A percentile compares a stretch with the other conserved stretches of the same genome.
Evolutionary conservation across 495 filamentous ascomycete species (phyloP).

Genomic region (Sporormia fimetaria): DNA sequence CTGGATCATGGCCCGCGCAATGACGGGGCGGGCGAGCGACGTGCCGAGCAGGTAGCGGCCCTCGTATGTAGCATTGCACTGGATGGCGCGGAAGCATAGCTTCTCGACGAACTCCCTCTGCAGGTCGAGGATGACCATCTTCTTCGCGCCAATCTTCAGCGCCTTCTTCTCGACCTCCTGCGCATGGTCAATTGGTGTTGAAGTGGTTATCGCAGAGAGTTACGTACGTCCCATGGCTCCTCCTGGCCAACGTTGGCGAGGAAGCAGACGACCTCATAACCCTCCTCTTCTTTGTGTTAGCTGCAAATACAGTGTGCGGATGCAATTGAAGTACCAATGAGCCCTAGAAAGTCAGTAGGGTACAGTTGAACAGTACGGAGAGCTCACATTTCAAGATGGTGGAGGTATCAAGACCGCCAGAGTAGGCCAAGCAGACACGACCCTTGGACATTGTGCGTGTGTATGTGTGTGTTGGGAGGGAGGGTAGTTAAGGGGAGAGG

Average conservation of each 20-base stretch:
- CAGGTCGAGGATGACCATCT: slow-evolving; percentile 53
- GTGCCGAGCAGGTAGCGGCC: slow-evolving; percentile 29
- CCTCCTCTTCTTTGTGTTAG: slow-evolving; percentile 39
- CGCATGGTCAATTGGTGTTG: no score
- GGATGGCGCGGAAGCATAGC: slow-evolving; percentile 77
- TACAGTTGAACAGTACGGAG: background rate
- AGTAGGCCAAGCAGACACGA: slow-evolving; percentile 23
- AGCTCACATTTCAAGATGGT: background rate
- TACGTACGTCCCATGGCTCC: slow-evolving; percentile 54
- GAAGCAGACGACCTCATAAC: slow-evolving; percentile 57
- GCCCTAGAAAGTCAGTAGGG: slow-evolving; percentile 17
- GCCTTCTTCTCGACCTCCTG: slow-evolving; percentile 58
- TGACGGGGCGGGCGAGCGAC: slow-evolving; percentile 75
- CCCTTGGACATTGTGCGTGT: slow-evolving; percentile 16
- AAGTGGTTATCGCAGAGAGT: no score
- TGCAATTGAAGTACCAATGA: slow-evolving; percentile 9
- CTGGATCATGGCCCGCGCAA: slow-evolving; percentile 68
- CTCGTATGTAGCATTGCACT: slow-evolving; percentile 82
- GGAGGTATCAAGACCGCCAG: slow-evolving; percentile 20
- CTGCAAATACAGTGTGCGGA: background rate
- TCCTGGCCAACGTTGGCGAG: slow-evolving; percentile 36
- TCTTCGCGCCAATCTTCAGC: slow-evolving; percentile 54
- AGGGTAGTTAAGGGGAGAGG: background rate
- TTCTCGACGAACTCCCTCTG: slow-evolving; percentile 71
- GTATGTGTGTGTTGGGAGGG: background rate